Percentiles rank a stretch among this genome's conserved stretches.
Conservation (phyloP, 768 basidiomycete genomes). For the Pleurotus salmoneostramineus region DNA sequence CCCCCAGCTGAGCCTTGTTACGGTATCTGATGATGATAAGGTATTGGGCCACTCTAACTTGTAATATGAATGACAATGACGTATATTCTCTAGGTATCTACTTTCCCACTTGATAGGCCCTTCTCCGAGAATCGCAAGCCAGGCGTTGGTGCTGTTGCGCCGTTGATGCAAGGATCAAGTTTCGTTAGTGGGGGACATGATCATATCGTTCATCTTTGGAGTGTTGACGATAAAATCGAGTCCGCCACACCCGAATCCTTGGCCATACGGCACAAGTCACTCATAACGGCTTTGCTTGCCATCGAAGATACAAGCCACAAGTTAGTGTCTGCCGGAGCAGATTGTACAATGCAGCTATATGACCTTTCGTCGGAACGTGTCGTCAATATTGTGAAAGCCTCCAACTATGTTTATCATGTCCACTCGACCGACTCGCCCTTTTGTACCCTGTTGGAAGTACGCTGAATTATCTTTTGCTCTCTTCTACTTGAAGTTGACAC, state of each 20-base stretch:
- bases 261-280: conserved; percentile 37
- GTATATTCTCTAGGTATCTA: not conserved
- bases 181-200: conserved; percentile 51
- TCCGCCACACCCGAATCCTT: conserved; percentile 25
- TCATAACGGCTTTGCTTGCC: conserved; percentile 38
- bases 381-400: conserved; percentile 32
- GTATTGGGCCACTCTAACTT: conserved; percentile 5
- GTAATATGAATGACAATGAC: not conserved
- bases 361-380: conserved; percentile 45
- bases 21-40: conserved; percentile 17
- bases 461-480: not conserved
- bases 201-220: conserved; percentile 45
- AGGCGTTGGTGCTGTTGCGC: conserved; percentile 38
- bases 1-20: conserved; percentile 25
- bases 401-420: conserved; percentile 40
- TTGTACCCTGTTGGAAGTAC: conserved; percentile 41
- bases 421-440: conserved; percentile 32
- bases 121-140: conserved; percentile 30
- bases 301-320: conserved; percentile 43
- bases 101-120: conserved; percentile 18
- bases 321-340: conserved; percentile 43
- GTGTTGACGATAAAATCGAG: conserved; percentile 27
- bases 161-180: conserved; percentile 33
- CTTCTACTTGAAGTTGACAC: not conserved
- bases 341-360: conserved; percentile 39